Evolutionary conservation across 2,329 filamentous ascomycete genomes (phyloP), one percentile per base, ranked within the genome.

Genomic region (Cytospora schulzeri): DNA sequence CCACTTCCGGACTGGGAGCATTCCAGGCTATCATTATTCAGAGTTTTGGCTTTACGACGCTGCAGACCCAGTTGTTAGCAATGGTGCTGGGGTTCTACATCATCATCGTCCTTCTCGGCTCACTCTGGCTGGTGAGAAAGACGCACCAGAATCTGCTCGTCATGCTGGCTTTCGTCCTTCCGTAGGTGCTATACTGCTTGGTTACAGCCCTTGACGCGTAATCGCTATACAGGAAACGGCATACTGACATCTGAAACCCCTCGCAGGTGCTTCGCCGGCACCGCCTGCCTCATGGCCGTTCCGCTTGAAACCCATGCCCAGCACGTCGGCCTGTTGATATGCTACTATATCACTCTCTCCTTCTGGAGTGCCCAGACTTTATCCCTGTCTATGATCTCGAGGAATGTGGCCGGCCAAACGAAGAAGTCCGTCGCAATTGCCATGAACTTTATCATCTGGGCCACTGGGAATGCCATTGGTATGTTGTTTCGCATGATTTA

Each of bases 21-120:
- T 93, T 92, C 72, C 86, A 88, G 61, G 89, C 89, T 68, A 89
- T 93, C 69, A 89, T 93, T 70, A 91, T 93, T 75, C 84, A 82
- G 62, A 80, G 81, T n/a, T 87, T 93, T 65, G 77, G 88, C 0
- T 93, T 92, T 71, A 81, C 78, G 0, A 77, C 79, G 0, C 79
- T 92, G 8, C 77, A 93, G 74, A 91, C 90, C 0, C 90, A 92
- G 75, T 78, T 93, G 1, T 78, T 93, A 28, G 84, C 88, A 48
- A 92, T 93, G 88, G 90, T 92, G 0, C 79, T 91, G 0, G 90
- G 90, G 6, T 85, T 84, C 48, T 90, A 90, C 69, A 92, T 92
- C 69, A 91, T 93, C 66, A 79, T 88, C 56, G 84, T 92, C 4
- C 79, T 93, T 1, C 77, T 92, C 29, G 78, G 79, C 0, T 90